phyloP scores from a whole-genome alignment of 768 basidiomycete genomes.

The Auriculariales sp. region DNA sequence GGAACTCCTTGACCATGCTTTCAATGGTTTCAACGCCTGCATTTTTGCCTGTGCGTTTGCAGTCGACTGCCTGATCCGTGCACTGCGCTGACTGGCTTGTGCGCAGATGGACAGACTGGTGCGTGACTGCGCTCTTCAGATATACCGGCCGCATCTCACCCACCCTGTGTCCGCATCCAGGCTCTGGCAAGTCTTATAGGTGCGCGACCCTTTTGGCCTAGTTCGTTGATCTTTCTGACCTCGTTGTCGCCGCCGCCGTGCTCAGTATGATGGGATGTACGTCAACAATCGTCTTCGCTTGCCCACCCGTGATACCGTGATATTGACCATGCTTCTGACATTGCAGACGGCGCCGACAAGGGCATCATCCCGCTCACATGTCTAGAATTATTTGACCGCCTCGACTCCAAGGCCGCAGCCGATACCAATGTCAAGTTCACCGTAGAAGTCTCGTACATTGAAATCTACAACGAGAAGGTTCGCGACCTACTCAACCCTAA shows the following conservation, averaged over 20 bases:
- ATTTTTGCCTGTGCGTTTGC: conserved; percentile 86
- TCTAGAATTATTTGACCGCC: conserved; percentile 78
- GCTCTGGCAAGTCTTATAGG: conserved; percentile 90
- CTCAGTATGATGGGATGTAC: conserved; percentile 88
- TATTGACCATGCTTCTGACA: not conserved
- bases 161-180: conserved; percentile 21
- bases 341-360: conserved; percentile 79
- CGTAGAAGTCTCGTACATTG: conserved; percentile 98
- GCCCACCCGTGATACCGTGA: not conserved
- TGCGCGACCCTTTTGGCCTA: conserved; percentile 21
- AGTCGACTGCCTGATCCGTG: not conserved
- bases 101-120: conserved; percentile 73
- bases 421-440: conserved; percentile 68
- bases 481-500: conserved; percentile 94
- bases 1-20: conserved; percentile 89
- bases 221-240: not conserved
- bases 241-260: not conserved
- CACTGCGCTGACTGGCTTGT: conserved; percentile 6
- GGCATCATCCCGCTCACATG: conserved; percentile 97
- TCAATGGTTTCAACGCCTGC: conserved; percentile 94
- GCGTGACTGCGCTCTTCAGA: no score
- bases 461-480: conserved; percentile 98
- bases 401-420: conserved; percentile 41
- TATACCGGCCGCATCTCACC: not conserved
- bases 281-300: conserved; percentile 19